Evolutionary conservation across 2,329 filamentous ascomycete genomes (phyloP), one percentile per base, ranked within the genome.

Genomic region (Hymenoscyphus infarciens): DNA sequence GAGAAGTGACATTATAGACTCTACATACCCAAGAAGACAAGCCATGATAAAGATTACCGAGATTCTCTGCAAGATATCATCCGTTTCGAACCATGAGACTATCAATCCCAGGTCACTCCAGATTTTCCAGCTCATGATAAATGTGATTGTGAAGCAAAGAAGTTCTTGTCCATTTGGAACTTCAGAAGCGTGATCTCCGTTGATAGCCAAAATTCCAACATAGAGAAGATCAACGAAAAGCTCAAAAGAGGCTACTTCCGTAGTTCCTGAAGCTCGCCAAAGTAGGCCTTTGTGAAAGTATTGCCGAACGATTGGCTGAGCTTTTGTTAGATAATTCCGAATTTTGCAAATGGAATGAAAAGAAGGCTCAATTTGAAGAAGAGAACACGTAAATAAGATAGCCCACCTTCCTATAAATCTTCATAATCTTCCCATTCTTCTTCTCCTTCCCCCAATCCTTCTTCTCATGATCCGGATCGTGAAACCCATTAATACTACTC

Each of bases 281-380:
- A 89, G 74, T 13, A 88, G 77, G 0, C 85, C 85, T 63, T 84
- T 83, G 71, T 88, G 85, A 68, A 87, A 87, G 74, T 87, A 88
- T 75, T 88, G 86, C 63, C 85, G 79, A 3, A 88, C 78, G 6
- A 83, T 80, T 0, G 86, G 86, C 70, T 72, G 54, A 33, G 45
- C 13, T 22, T 8, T 25, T 5, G 19, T 52, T 22, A 52, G 45
- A 2, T 13, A 7, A 25, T 13, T 19, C 10, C 42, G 2, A 7
- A 4, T 4, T 49, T 49, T 7, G 2, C 6, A 22, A 22, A 22
- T 5, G n/a, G 10, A 49, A 13, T 11, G 6, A 7, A 22, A 49
- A 22, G 19, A 49, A 11, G 42, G 4, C 4, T 19, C 7, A 10
- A 10, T 11, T 11, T 35, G 8, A 35, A 35, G 8, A 11, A 35